Conservation (phyloP, 495 filamentous ascomycete species). For the Aspergillus ostianus region DNA sequence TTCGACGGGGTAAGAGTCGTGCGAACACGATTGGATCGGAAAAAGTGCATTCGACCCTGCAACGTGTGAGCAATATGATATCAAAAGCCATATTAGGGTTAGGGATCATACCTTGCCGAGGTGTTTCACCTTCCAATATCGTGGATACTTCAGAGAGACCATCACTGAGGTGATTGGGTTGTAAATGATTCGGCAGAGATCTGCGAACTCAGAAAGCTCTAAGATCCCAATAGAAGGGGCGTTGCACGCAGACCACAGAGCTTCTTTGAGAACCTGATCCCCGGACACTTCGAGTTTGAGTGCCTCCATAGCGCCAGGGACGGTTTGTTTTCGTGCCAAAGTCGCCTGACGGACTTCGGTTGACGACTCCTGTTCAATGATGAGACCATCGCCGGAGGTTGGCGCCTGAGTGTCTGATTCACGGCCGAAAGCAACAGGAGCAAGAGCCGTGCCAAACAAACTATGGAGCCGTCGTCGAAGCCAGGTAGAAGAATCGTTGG, state of each 20-base stretch:
- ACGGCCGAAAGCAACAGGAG: slow-evolving; percentile 76
- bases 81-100: neutral
- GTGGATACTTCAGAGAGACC: slow-evolving; percentile 65
- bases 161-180: slow-evolving; percentile 60
- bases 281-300: slow-evolving; percentile 68
- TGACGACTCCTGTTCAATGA: slow-evolving; percentile 74
- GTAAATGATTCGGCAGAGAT: slow-evolving; percentile 74
- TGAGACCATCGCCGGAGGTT: slow-evolving; percentile 57
- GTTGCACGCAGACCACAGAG: slow-evolving; percentile 76
- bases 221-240: slow-evolving; percentile 61
- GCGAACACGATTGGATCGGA: slow-evolving; percentile 31
- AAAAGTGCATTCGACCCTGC: slow-evolving; percentile 43
- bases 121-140: slow-evolving; percentile 66
- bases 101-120: slow-evolving; percentile 51
- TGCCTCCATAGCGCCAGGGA: slow-evolving; percentile 70
- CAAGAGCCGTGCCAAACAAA: slow-evolving; percentile 69
- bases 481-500: slow-evolving; percentile 76
- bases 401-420: slow-evolving; percentile 25
- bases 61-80: slow-evolving; percentile 8
- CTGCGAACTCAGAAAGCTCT: slow-evolving; percentile 75
- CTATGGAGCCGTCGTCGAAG: slow-evolving; percentile 68
- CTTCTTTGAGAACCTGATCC: slow-evolving; percentile 60
- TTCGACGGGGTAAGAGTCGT: slow-evolving; percentile 33
- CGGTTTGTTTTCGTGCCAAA: slow-evolving; percentile 69
- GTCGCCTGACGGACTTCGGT: slow-evolving; percentile 67